A percentile compares a stretch with the other conserved stretches of the same genome.
These are phyloP conservation scores for Isoetes taiwanensis DNA, from an alignment of 75 land plant species.

Conservation along the genomic window DNA sequence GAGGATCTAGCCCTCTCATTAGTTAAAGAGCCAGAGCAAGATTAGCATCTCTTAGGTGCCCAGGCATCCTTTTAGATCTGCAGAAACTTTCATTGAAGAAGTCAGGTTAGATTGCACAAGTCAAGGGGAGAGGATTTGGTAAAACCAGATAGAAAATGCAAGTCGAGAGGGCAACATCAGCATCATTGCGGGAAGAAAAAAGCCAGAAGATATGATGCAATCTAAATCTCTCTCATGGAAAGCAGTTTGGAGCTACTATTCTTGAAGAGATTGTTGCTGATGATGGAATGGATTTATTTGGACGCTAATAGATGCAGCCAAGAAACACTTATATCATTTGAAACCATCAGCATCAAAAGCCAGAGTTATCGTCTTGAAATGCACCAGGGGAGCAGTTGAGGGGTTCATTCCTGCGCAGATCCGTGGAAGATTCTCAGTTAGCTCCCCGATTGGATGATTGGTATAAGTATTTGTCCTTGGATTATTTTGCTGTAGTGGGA, in stretches of 20 bases:
- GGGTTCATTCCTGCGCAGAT: slow-evolving; percentile 13
- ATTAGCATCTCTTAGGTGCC: background rate
- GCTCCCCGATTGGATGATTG: slow-evolving; percentile 74
- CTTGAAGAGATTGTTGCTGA: slow-evolving; percentile 36
- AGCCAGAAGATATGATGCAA: no score
- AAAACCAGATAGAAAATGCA: background rate
- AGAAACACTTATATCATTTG: slow-evolving; percentile 4
- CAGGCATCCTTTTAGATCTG: background rate
- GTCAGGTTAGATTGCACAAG: background rate
- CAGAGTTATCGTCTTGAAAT: slow-evolving; percentile 47
- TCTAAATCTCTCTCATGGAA: background rate
- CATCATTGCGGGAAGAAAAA: no score
- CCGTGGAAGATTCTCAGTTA: slow-evolving; percentile 25
- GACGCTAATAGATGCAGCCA: slow-evolving; percentile 22
- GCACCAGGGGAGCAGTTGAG: slow-evolving; percentile 31
- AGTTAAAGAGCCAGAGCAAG: background rate
- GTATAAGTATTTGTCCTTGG: slow-evolving; percentile 57
- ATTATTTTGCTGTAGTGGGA: slow-evolving; percentile 60
- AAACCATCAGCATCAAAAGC: slow-evolving; percentile 29
- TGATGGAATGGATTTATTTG: slow-evolving; percentile 30
- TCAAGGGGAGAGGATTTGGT: background rate
- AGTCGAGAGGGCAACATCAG: no score
- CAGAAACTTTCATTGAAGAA: background rate
- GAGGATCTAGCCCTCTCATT: no score
- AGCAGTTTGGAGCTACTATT: background rate